A percentile compares a stretch with the other conserved stretches of the same genome.
phyloP scores from a whole-genome alignment of 2,329 filamentous ascomycete species.

The Fusarium sp. region DNA sequence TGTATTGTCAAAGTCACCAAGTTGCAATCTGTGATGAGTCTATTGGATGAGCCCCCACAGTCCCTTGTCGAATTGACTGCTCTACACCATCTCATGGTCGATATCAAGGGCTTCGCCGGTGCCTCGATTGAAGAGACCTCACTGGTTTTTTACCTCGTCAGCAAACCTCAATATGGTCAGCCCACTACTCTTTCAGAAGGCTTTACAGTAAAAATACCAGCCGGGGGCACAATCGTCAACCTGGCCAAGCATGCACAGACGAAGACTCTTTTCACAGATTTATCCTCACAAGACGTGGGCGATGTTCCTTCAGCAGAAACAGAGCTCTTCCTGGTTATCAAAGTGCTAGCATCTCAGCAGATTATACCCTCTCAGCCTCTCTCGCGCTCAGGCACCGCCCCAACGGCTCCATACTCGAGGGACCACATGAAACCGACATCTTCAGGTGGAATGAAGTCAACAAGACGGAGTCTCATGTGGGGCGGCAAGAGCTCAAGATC shows the following conservation, averaged over 20 bases:
- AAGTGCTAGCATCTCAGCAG: conserved; percentile 71
- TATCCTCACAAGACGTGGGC: conserved; percentile 79
- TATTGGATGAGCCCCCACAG: conserved; percentile 83
- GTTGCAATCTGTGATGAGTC: conserved; percentile 94
- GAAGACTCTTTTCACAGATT: conserved; percentile 87
- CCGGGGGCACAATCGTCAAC: conserved; percentile 75
- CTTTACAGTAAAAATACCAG: conserved; percentile 80
- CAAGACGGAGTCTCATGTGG: conserved; percentile 76
- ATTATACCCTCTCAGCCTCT: conserved; percentile 56
- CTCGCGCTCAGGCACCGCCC: conserved; percentile 61
- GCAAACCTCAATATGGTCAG: conserved; percentile 70
- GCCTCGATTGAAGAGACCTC: conserved; percentile 79
- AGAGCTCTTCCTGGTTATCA: conserved; percentile 85
- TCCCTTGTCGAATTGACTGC: conserved; percentile 73
- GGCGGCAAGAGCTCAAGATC: conserved; percentile 66
- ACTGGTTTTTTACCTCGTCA: conserved; percentile 80
- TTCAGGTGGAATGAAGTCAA: conserved; percentile 60
- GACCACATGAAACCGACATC: conserved; percentile 60
- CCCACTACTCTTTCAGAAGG: conserved; percentile 81
- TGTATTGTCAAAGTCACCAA: conserved; percentile 91
- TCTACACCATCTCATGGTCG: conserved; percentile 83
- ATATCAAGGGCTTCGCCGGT: conserved; percentile 83
- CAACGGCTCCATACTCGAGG: conserved; percentile 53
- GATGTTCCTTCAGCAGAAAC: conserved; percentile 70
- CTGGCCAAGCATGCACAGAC: conserved; percentile 73